phyloP scores from a whole-genome alignment of 2,329 filamentous ascomycete genomes.

The Colletotrichum cereale region DNA sequence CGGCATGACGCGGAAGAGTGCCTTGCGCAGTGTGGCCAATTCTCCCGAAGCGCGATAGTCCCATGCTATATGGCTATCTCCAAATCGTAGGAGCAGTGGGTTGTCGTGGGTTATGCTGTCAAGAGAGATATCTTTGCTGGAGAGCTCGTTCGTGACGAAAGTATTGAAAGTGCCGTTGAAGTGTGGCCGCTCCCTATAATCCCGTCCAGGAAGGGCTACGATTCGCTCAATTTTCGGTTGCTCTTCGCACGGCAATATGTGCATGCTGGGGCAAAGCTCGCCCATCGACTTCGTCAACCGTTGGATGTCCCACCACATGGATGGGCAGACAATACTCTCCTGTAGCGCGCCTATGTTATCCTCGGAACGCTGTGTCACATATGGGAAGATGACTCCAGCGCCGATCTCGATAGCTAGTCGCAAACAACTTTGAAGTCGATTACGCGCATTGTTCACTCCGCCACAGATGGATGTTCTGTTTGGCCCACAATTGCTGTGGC shows the following conservation, averaged over 20 bases:
- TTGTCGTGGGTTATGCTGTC: not conserved
- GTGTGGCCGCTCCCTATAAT: slow-evolving; percentile 4
- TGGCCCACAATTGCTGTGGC: slow-evolving; percentile 10
- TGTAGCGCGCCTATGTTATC: not conserved
- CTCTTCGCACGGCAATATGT: not conserved
- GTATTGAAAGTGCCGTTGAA: not conserved
- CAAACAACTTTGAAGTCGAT: slow-evolving; percentile 2
- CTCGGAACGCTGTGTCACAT: slow-evolving; percentile 1
- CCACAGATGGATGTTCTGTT: slow-evolving; percentile 7
- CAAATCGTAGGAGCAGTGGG: not conserved
- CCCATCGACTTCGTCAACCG: not conserved
- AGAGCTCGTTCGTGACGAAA: not conserved
- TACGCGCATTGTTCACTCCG: slow-evolving; percentile 9
- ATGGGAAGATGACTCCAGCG: slow-evolving; percentile 2
- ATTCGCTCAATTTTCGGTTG: not conserved
- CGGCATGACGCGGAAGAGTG: not conserved
- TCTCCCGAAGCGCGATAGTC: slow-evolving; percentile 4
- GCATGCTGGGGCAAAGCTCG: slow-evolving; percentile 12
- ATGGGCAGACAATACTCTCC: not conserved
- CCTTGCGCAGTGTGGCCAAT: not conserved
- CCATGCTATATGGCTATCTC: slow-evolving; percentile 1
- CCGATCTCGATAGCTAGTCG: slow-evolving; percentile 9
- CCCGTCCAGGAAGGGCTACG: not conserved
- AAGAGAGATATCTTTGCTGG: not conserved
- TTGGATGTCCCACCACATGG: slow-evolving; percentile 6